Conservation (phyloP, 1,284 basidiomycete genomes). For the Cutaneotrichosporon cyanovorans region DNA sequence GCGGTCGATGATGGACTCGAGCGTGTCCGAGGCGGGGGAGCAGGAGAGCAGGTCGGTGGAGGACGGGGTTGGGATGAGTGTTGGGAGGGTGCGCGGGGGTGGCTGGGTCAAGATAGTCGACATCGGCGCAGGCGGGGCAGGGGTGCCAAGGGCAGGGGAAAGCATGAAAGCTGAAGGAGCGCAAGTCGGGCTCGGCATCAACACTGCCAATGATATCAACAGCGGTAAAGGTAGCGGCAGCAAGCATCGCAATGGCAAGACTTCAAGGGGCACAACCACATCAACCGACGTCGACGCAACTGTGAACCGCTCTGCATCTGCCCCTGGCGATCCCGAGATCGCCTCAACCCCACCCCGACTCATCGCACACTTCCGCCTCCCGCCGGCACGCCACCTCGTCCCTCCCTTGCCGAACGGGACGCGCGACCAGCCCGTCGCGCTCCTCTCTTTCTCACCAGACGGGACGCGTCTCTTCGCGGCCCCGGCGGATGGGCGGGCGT, state of each 20-base stretch:
- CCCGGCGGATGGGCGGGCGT: constrained; percentile 56
- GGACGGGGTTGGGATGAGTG: not conserved
- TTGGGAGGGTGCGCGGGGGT: constrained; percentile 9
- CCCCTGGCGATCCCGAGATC: too few species aligned
- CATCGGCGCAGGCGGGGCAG: too few species aligned
- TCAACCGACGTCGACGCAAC: constrained; percentile 3
- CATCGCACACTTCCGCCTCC: constrained; percentile 40
- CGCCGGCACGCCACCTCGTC: constrained; percentile 16
- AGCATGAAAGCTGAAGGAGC: too few species aligned
- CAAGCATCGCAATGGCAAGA: too few species aligned
- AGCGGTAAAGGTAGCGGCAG: too few species aligned
- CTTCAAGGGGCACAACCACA: too few species aligned
- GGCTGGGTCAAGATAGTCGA: constrained; percentile 42
- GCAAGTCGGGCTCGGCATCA: too few species aligned
- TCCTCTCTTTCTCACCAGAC: constrained; percentile 55
- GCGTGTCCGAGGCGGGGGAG: not conserved
- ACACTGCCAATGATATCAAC: too few species aligned
- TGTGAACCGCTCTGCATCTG: too few species aligned
- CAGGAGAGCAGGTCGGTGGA: constrained; percentile 14
- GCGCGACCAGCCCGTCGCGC: constrained; percentile 49
- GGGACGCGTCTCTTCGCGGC: constrained; percentile 57
- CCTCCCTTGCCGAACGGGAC: constrained; percentile 3
- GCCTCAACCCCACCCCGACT: too few species aligned
- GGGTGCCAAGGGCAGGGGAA: too few species aligned
- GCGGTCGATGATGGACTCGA: constrained; percentile 10